Conservation (phyloP, 768 basidiomycete genomes). For the Suillus brevipes region DNA sequence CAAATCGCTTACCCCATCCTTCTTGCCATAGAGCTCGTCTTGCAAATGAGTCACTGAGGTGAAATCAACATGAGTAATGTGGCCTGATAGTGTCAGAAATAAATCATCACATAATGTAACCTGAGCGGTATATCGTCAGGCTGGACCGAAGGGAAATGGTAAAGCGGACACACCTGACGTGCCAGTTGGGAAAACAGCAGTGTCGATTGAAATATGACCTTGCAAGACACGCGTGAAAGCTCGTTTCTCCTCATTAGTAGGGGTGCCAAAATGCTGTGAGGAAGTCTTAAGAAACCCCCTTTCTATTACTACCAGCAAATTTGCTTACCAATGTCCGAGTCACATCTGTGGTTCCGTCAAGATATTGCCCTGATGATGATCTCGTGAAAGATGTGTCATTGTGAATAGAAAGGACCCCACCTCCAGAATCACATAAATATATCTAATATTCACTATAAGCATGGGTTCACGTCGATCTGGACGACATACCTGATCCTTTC, state of each 20-base stretch:
- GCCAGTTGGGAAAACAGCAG: constrained; percentile 76
- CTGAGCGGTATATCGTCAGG: constrained; percentile 30
- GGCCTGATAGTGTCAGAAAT: neutral
- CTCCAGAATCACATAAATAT: constrained; percentile 87
- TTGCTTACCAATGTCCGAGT: constrained; percentile 79
- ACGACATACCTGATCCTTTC: constrained; percentile 62
- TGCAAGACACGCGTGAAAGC: constrained; percentile 92
- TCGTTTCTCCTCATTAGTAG: constrained; percentile 78
- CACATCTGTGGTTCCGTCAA: constrained; percentile 94
- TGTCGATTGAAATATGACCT: constrained; percentile 89
- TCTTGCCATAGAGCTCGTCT: constrained; percentile 81
- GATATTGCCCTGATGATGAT: constrained; percentile 61
- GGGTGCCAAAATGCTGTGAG: constrained; percentile 81
- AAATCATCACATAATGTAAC: constrained; percentile 52
- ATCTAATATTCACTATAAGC: constrained; percentile 44
- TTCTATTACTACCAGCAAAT: neutral
- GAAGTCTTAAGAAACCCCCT: neutral
- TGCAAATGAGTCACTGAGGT: constrained; percentile 74
- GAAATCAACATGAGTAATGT: constrained; percentile 4
- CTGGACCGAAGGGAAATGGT: neutral
- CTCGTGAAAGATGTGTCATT: neutral
- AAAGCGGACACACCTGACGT: constrained; percentile 58
- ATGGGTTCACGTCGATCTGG: neutral
- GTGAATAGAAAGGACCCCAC: constrained; percentile 33
- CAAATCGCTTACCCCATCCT: constrained; percentile 62